Conservation (phyloP, 306 rosid genomes). For the Pterocarpus santalinus region DNA sequence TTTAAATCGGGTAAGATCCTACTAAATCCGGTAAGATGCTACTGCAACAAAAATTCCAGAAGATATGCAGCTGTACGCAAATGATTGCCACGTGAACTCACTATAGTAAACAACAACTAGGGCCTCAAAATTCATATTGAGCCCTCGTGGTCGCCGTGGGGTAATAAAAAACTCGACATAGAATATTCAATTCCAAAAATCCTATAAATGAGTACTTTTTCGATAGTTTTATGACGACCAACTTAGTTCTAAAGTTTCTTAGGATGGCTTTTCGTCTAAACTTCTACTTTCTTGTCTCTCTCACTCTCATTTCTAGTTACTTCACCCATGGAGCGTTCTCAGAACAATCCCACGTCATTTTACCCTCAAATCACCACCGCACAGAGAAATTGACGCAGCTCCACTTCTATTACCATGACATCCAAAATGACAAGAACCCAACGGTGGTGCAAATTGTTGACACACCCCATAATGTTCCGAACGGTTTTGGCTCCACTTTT, state of each 20-base stretch:
- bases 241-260: background rate
- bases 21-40: no score
- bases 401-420: constrained; percentile 51
- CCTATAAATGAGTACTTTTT: background rate
- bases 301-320: constrained; percentile 1
- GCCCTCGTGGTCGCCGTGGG: background rate
- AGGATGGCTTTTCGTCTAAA: background rate
- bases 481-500: constrained; percentile 44
- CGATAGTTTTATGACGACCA: background rate
- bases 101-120: no score
- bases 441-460: constrained; percentile 34
- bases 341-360: constrained; percentile 23
- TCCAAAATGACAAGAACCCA: constrained; percentile 12
- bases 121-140: background rate
- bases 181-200: background rate
- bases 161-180: background rate
- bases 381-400: constrained; percentile 6
- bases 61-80: no score
- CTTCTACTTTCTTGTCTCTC: background rate
- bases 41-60: no score
- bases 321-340: background rate
- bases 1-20: no score
- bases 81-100: no score
- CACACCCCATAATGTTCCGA: constrained; percentile 13
- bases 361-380: constrained; percentile 14